These are phyloP conservation scores for Phialemonium atrogriseum DNA, from an alignment of 2,329 filamentous ascomycete species.

Conservation along the genomic window DNA sequence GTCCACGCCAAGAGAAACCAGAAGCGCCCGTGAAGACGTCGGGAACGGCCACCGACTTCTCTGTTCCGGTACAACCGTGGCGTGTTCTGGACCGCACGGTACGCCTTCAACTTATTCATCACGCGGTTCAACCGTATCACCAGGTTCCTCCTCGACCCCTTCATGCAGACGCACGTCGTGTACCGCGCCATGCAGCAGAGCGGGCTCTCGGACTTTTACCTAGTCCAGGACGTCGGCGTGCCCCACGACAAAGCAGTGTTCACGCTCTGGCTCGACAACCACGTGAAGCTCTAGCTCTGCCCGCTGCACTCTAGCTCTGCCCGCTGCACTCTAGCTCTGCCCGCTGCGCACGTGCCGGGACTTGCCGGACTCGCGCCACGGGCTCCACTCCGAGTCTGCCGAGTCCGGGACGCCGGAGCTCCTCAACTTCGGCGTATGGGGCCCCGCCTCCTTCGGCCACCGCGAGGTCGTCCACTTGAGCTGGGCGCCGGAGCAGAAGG, in stretches of 20 bases:
- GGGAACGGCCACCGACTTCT: constrained; percentile 29
- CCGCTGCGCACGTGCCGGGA: constrained; percentile 13
- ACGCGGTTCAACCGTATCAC: constrained; percentile 53
- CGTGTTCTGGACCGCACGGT: constrained; percentile 55
- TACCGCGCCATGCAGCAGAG: constrained; percentile 55
- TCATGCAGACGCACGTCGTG: constrained; percentile 53
- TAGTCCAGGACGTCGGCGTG: constrained; percentile 56
- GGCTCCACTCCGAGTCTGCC: constrained; percentile 7
- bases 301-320: constrained; percentile 22
- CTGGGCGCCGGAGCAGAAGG: constrained; percentile 58
- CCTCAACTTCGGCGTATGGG: constrained; percentile 66
- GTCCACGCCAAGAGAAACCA: constrained; percentile 40
- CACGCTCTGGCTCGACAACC: constrained; percentile 21
- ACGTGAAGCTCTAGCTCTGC: constrained; percentile 14
- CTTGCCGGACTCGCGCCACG: constrained; percentile 6
- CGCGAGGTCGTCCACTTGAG: constrained; percentile 58
- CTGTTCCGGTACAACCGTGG: constrained; percentile 56
- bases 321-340: constrained; percentile 12
- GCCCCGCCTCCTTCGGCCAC: constrained; percentile 51
- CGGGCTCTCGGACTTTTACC: constrained; percentile 43
- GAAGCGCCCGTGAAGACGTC: constrained; percentile 5
- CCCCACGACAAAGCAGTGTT: constrained; percentile 38
- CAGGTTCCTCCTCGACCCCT: constrained; percentile 49
- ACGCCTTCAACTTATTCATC: constrained; percentile 53
- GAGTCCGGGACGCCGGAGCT: constrained; percentile 25